Evolutionary conservation across 192 early-diverging fungal species (phyloP), one percentile per base, ranked within the genome.

Genomic region (Podila epigama): DNA sequence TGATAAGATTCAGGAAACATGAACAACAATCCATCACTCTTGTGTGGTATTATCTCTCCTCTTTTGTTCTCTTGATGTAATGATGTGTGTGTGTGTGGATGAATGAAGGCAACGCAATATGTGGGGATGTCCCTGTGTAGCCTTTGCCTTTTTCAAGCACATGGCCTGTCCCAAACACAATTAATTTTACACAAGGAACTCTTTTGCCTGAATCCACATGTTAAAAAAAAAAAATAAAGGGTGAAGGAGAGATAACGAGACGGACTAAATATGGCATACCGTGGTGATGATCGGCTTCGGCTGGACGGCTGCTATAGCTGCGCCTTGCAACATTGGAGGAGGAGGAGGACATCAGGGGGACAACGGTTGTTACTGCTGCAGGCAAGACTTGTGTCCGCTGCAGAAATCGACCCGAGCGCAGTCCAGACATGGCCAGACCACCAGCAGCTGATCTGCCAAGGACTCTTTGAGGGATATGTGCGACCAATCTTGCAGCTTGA

Each of bases 231-330:
- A n/a, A n/a, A n/a, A n/a, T n/a, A n/a, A n/a, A n/a, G n/a, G n/a
- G n/a, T n/a, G n/a, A n/a, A n/a, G n/a, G n/a, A n/a, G n/a, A 48
- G 44, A 22, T 22, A 8, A 22, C 44, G 25, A 48, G 15, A n/a
- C n/a, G 44, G 5, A 44, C 41, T 22, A 48, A 48, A 48, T 48
- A 67, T 31, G 71, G 64, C 71, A 58, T 75, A 75, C 71, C 71
- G 64, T 66, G 60, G 12, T 55, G 67, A 44, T 32, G 42, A 69
- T 59, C 65, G 18, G 52, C 58, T 4, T 79, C 75, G 51, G 75
- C 75, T 65, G 75, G 75, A 3, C 75, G 53, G 35, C 54, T 41
- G 58, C 75, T 79, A 58, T 79, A 79, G 11, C 62, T 66, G 66
- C 75, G 75, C 71, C 66, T 58, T 25, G 31, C 4, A 1, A 33